A percentile compares a stretch with the other conserved stretches of the same genome.
phyloP scores from a whole-genome alignment of 2,329 filamentous ascomycete species.

The Trichoderma sp. region DNA sequence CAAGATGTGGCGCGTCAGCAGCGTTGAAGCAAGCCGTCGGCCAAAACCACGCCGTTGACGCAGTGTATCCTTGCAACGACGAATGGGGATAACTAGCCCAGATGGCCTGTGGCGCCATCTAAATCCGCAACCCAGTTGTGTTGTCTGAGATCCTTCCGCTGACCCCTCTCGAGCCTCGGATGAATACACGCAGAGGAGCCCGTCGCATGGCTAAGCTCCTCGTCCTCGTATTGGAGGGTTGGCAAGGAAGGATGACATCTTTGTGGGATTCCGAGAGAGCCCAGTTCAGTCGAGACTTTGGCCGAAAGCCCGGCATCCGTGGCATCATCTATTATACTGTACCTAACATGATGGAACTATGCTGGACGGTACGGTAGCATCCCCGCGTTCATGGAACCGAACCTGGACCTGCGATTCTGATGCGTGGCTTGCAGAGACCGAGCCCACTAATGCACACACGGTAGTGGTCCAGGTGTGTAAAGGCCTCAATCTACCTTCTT shows the following conservation, averaged over 20 bases:
- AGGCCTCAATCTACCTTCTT: background rate
- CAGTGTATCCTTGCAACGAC: background rate
- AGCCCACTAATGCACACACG: slow-evolving; percentile 16
- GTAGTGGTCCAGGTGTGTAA: background rate
- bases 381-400: background rate
- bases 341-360: background rate
- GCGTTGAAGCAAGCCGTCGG: background rate
- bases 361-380: background rate
- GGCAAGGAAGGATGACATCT: background rate
- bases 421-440: slow-evolving; percentile 16
- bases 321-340: background rate
- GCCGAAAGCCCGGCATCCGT: background rate
- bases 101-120: slow-evolving; percentile 3
- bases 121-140: background rate
- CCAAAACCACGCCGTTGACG: background rate
- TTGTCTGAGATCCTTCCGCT: slow-evolving; percentile 10
- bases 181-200: background rate
- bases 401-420: background rate
- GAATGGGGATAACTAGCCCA: background rate
- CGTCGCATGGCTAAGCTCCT: background rate
- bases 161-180: slow-evolving; percentile 14
- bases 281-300: background rate
- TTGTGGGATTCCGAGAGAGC: background rate
- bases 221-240: background rate
- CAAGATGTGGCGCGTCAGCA: background rate